Evolutionary conservation across 306 rosid species (phyloP).

Genomic region (Pyrus bretschneideri): DNA sequence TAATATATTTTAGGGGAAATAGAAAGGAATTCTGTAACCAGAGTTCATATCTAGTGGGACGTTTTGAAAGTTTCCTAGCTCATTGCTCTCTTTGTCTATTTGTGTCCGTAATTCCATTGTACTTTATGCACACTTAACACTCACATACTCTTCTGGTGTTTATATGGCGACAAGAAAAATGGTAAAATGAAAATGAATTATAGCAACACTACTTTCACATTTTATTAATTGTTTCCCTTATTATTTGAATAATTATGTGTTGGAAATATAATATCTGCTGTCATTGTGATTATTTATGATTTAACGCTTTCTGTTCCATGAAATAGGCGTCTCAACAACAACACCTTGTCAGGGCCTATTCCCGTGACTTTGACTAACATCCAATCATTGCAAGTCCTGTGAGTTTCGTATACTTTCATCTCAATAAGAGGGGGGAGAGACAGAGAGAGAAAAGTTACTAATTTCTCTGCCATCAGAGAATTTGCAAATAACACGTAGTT

Average conservation of each 20-base stretch:
- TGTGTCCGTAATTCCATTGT: not conserved
- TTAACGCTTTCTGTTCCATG: constrained; percentile 28
- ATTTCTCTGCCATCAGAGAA: constrained; percentile 7
- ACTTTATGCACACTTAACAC: not conserved
- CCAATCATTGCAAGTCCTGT: constrained; percentile 78
- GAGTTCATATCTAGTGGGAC: not conserved
- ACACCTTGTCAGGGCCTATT: constrained; percentile 63
- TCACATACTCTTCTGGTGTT: not conserved
- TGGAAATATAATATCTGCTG: not conserved
- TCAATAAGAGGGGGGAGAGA: not conserved
- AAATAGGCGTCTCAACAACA: constrained; percentile 94
- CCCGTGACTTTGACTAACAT: constrained; percentile 50
- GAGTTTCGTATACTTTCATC: constrained; percentile 37
- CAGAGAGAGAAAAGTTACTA: not conserved
- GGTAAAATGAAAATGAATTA: not conserved
- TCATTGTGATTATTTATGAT: not conserved
- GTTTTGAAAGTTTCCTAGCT: not conserved
- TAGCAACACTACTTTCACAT: not conserved
- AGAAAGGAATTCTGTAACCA: not conserved
- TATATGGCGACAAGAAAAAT: not conserved
- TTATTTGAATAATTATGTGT: not conserved
- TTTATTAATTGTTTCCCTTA: not conserved
- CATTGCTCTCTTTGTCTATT: not conserved
- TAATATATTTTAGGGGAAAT: not conserved
- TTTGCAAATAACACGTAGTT: constrained; percentile 20